These are phyloP conservation scores for Papiliotrema nemorosa DNA, from an alignment of 1,284 basidiomycete genomes.

Conservation along the genomic window DNA sequence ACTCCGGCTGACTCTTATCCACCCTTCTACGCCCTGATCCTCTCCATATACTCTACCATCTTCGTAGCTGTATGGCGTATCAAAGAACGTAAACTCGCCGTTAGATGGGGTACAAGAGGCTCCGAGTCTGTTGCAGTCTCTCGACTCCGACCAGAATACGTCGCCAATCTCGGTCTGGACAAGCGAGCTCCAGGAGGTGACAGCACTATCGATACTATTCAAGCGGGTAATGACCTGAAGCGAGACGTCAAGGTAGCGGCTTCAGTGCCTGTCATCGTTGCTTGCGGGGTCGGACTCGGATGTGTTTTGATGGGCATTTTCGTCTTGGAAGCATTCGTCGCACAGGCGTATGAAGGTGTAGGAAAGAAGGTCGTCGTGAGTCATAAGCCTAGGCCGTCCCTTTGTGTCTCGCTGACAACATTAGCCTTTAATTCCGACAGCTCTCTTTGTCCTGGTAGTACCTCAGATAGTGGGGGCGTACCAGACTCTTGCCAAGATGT, in stretches of 20 bases:
- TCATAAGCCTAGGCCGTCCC: slow-evolving; percentile 8
- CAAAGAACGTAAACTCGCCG: slow-evolving; percentile 70
- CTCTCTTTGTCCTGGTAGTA: slow-evolving; percentile 76
- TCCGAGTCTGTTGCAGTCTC: slow-evolving; percentile 66
- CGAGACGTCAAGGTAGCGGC: slow-evolving; percentile 70
- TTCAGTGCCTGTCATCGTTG: slow-evolving; percentile 71
- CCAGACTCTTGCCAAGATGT: slow-evolving; percentile 61
- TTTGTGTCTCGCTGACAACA: neutral
- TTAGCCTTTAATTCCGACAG: slow-evolving; percentile 75
- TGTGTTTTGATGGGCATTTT: slow-evolving; percentile 74
- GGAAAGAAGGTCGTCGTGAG: slow-evolving; percentile 72
- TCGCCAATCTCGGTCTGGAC: slow-evolving; percentile 45
- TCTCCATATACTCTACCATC: slow-evolving; percentile 74
- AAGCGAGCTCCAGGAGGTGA: slow-evolving; percentile 28
- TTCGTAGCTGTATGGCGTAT: slow-evolving; percentile 89
- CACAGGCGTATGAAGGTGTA: slow-evolving; percentile 78
- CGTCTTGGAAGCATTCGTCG: slow-evolving; percentile 81
- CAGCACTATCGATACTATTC: slow-evolving; percentile 24
- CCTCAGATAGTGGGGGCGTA: slow-evolving; percentile 80
- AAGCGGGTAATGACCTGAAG: slow-evolving; percentile 51
- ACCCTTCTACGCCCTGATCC: slow-evolving; percentile 67
- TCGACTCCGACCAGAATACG: slow-evolving; percentile 65
- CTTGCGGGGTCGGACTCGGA: slow-evolving; percentile 69
- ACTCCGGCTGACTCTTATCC: slow-evolving; percentile 62
- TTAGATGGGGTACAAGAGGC: slow-evolving; percentile 74